Conservation (phyloP, 768 basidiomycete species). For the Rhodotorula paludigena region DNA sequence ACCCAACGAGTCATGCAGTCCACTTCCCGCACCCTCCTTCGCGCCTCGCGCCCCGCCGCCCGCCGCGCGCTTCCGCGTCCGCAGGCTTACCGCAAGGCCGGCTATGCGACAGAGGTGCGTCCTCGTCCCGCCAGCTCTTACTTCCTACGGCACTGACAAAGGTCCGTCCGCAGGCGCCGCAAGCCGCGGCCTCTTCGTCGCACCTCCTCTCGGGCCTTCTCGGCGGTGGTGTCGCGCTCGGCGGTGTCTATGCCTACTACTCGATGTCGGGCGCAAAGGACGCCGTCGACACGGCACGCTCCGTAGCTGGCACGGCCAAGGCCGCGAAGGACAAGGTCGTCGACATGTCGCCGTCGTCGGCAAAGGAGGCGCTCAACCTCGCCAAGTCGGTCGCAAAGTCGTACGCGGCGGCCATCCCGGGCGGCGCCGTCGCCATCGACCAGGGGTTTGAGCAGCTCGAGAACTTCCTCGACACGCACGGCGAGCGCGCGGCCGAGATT, state of each 20-base stretch:
- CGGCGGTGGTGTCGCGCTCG: constrained; percentile 39
- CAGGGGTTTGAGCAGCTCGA: constrained; percentile 39
- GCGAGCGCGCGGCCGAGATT: constrained; percentile 38
- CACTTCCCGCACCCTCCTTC: too few species aligned
- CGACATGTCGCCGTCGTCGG: constrained; percentile 31
- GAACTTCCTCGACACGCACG: constrained; percentile 37
- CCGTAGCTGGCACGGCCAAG: constrained; percentile 19
- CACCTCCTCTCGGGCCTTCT: constrained; percentile 37
- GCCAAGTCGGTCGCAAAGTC: constrained; percentile 36
- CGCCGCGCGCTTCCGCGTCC: constrained; percentile 26
- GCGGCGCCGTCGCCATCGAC: constrained; percentile 36
- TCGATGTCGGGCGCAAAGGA: constrained; percentile 37
- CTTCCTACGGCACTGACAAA: background rate
- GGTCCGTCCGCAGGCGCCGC: background rate
- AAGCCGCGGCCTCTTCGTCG: constrained; percentile 9
- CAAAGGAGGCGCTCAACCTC: constrained; percentile 36
- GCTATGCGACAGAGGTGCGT: constrained; percentile 22
- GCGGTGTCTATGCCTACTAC: constrained; percentile 42
- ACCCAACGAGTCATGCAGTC: too few species aligned
- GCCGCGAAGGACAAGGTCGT: constrained; percentile 37
- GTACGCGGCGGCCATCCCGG: constrained; percentile 40
- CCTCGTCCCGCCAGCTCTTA: background rate
- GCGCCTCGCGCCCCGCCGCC: constrained; percentile 28
- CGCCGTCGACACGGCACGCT: constrained; percentile 32
- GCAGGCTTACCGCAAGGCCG: constrained; percentile 9